phyloP scores from a whole-genome alignment of 2,329 filamentous ascomycete species.

The Cordyceps fumosorosea region DNA sequence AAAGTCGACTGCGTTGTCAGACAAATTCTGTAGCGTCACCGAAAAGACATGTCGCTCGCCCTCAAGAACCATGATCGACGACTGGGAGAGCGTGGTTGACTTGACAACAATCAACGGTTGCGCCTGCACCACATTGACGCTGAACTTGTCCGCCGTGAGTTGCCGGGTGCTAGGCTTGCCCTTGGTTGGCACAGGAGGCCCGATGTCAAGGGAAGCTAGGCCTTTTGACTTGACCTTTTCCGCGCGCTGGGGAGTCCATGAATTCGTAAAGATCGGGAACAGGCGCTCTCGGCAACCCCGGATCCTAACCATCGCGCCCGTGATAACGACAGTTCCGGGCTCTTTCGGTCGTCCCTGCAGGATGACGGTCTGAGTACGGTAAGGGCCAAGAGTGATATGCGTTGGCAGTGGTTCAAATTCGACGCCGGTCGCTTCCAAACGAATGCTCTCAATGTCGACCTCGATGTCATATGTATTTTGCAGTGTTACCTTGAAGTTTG shows the following conservation, averaged over 20 bases:
- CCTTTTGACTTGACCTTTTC: conserved; percentile 73
- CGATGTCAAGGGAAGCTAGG: conserved; percentile 47
- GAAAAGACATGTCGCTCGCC: conserved; percentile 75
- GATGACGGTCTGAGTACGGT: conserved; percentile 72
- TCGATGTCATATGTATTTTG: conserved; percentile 96
- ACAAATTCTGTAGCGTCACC: conserved; percentile 74
- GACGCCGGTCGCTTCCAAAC: conserved; percentile 65
- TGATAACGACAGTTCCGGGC: conserved; percentile 65
- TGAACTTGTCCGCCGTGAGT: conserved; percentile 45
- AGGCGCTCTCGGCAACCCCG: conserved; percentile 73
- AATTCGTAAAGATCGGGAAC: conserved; percentile 75
- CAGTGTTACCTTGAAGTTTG: conserved; percentile 72
- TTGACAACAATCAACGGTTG: conserved; percentile 75
- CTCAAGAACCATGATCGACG: conserved; percentile 86
- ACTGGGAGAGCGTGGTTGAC: conserved; percentile 72
- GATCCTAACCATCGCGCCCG: conserved; percentile 72
- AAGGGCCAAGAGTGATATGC: conserved; percentile 66
- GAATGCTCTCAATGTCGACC: conserved; percentile 77
- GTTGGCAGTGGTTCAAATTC: conserved; percentile 62
- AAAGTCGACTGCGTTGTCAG: conserved; percentile 71
- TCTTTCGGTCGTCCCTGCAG: conserved; percentile 61
- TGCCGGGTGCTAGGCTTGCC: conserved; percentile 32
- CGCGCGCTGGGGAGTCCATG: conserved; percentile 66
- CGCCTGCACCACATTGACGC: conserved; percentile 67
- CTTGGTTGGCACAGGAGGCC: conserved; percentile 25